Conservation (phyloP, 1,284 basidiomycete genomes). For the Trichosporon faecale region DNA sequence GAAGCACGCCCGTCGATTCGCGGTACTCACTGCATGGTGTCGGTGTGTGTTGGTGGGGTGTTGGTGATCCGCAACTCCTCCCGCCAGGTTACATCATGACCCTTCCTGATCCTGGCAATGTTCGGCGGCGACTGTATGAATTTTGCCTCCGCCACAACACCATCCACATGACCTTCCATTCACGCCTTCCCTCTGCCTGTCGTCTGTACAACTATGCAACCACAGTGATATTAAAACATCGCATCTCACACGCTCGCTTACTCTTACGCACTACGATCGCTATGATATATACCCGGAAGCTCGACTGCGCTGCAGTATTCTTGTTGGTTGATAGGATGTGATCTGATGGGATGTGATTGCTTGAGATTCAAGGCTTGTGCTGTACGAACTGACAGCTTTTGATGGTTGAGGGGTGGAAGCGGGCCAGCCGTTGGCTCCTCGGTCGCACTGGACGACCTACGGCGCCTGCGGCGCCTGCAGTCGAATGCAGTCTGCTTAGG, state of each 20-base stretch:
- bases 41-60: background rate
- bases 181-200: background rate
- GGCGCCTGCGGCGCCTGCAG: background rate
- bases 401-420: background rate
- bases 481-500: background rate
- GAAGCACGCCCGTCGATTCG: no score
- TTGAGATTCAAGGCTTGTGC: background rate
- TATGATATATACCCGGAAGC: conserved; percentile 5
- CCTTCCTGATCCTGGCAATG: background rate
- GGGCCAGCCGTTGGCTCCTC: background rate
- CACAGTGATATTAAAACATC: background rate
- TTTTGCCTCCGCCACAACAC: conserved; percentile 3
- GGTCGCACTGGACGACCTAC: background rate
- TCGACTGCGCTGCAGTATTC: background rate
- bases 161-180: background rate
- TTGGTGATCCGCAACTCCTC: background rate
- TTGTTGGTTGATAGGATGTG: background rate
- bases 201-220: background rate
- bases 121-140: background rate
- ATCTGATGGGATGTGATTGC: background rate
- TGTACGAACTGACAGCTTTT: conserved; percentile 4
- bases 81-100: background rate
- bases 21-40: conserved; percentile 5
- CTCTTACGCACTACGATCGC: background rate
- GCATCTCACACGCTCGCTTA: background rate